Base-by-base conservation (phyloP, 495 filamentous ascomycete genomes). In the Lophium mytilinum region DNA sequence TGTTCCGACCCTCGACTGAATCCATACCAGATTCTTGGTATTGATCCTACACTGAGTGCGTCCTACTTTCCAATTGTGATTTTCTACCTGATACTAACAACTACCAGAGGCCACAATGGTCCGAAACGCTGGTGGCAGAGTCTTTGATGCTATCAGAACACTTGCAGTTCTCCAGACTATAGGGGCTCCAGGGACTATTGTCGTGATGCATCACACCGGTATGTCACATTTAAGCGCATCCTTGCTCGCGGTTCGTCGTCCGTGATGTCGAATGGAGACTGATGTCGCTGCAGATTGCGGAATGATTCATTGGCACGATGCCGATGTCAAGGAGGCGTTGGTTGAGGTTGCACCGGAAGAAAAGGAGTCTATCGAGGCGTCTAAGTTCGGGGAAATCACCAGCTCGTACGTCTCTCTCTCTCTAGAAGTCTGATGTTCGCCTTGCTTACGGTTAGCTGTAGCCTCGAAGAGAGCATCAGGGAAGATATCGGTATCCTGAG, bases 1-100 rank as follows among this genome's bases (percentile, higher is more conserved):
- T 71, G 68, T 50, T 66, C 62, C 6, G 66, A 71, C 37, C 68
- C 68, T 1, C 56, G 66, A 4, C 49, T 71, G 17, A 69, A 69
- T 49, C 66, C 66, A 34, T 68, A 71, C 39, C 56, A 62, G 43
- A 65, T 71, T 15, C 47, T 71, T 10, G 68, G 68, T 12, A 43
- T 71, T 24, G 68, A 71, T 37, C 35, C 58, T 14, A 63, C 56
- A 4, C 8, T 62, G 12, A 62, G 49, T 50, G 10, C 37, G 37
- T 37, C 24, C 34, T 10, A 37, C 19, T 17, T 1, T 41, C 24
- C 24, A 30, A 6, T 30, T 30, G 24, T 6, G 6, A 30, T 30
- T 3, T 6, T 30, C 24, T 30, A 30, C 24, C 24, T 30, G 24
- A 30, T 2, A 30, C 24, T 45, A 33, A 42, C 41, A 2, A 42